phyloP scores from a whole-genome alignment of 1,284 basidiomycete genomes.

The Uromyces viciae-fabae region DNA sequence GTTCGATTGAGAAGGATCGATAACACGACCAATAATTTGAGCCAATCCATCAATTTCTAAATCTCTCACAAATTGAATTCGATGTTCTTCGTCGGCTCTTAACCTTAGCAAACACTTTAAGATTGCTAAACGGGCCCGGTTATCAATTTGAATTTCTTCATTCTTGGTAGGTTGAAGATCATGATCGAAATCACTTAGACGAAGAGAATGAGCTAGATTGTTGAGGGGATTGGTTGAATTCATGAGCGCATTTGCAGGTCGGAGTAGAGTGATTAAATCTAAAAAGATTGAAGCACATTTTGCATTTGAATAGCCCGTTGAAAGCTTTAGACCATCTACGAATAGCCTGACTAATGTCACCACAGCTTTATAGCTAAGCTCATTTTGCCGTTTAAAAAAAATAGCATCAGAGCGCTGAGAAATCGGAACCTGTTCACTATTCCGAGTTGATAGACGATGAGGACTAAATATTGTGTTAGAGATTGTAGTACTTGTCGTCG shows the following conservation, averaged over 20 bases:
- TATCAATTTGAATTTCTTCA: constrained; percentile 45
- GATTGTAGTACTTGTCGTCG: constrained; percentile 62
- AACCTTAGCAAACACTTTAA: constrained; percentile 85
- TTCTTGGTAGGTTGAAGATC: constrained; percentile 45
- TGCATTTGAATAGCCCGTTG: constrained; percentile 41
- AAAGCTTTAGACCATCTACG: constrained; percentile 47
- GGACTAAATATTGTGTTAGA: constrained; percentile 67
- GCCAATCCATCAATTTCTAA: constrained; percentile 58
- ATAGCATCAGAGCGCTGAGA: constrained; percentile 56
- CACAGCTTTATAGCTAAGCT: constrained; percentile 44
- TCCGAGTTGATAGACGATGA: constrained; percentile 51
- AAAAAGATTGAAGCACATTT: constrained; percentile 46
- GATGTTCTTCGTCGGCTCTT: constrained; percentile 84
- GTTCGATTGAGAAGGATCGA: constrained; percentile 7
- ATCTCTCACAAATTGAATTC: constrained; percentile 66
- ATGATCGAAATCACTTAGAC: constrained; percentile 45
- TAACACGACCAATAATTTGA: constrained; percentile 53
- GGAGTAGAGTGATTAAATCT: constrained; percentile 28
- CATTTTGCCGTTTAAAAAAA: constrained; percentile 39
- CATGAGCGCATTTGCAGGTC: constrained; percentile 20
- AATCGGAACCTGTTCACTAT: constrained; percentile 53
- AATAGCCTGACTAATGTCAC: constrained; percentile 48
- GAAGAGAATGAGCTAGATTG: constrained; percentile 41
- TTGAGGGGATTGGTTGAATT: constrained; percentile 14
- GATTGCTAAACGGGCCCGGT: constrained; percentile 66